Conservation (phyloP, 2,329 filamentous ascomycete species). For the Cercospora nicotianae region DNA sequence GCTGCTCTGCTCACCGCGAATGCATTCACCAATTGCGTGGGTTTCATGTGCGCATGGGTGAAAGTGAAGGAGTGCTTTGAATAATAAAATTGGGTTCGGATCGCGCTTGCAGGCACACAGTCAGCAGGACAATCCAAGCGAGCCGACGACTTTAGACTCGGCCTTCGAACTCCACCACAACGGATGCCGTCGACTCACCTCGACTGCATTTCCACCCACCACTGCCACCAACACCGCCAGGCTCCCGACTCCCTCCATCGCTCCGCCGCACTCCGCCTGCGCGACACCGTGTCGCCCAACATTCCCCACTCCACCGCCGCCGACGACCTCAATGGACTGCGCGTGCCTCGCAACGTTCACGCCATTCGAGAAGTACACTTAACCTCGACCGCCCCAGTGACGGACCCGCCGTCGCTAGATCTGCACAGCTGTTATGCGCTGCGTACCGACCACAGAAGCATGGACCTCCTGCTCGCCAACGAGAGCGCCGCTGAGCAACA, state of each 20-base stretch:
- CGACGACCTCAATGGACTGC: constrained; percentile 54
- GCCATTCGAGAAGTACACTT: constrained; percentile 56
- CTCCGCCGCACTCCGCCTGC: background rate
- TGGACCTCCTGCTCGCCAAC: constrained; percentile 37
- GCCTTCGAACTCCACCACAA: background rate
- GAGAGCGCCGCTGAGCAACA: constrained; percentile 34
- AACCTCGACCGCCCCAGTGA: constrained; percentile 45
- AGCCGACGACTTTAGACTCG: background rate
- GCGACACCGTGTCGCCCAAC: constrained; percentile 4
- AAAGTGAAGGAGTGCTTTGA: background rate
- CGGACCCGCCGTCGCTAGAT: constrained; percentile 20
- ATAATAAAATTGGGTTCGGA: constrained; percentile 2
- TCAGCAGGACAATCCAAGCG: constrained; percentile 3
- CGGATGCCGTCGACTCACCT: background rate
- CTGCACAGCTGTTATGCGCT: constrained; percentile 31
- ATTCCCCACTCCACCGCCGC: constrained; percentile 14
- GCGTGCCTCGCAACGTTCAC: constrained; percentile 45
- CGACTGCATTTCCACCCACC: background rate
- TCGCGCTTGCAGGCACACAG: constrained; percentile 4
- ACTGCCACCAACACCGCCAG: background rate
- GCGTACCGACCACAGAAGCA: constrained; percentile 30
- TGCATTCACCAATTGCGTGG: background rate
- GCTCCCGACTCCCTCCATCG: background rate
- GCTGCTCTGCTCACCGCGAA: background rate
- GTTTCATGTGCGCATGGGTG: background rate